Conservation (phyloP, 306 rosid genomes). For the Lithocarpus polystachyus region DNA sequence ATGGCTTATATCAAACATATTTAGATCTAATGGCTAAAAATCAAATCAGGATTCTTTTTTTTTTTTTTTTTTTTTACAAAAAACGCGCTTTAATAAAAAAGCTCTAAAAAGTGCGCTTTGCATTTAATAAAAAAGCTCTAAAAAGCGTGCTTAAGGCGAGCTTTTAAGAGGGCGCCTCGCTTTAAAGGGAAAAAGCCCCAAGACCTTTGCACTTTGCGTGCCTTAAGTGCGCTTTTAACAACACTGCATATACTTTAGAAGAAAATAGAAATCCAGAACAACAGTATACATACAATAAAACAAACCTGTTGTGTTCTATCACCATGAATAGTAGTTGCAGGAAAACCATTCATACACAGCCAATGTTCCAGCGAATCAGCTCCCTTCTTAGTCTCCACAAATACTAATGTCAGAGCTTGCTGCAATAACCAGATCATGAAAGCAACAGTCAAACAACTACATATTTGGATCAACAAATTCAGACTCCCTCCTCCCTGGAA, state of each 20-base stretch:
- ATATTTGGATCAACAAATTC: not conserved
- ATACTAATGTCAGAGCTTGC: slow-evolving; percentile 94
- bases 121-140: too few relatives aligned
- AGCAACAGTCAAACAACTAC: not conserved
- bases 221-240: not conserved
- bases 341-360: slow-evolving; percentile 73
- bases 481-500: not conserved
- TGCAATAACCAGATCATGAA: slow-evolving; percentile 32
- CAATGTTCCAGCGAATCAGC: slow-evolving; percentile 94
- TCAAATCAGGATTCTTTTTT: too few relatives aligned
- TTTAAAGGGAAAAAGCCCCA: too few relatives aligned
- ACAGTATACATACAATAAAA: slow-evolving; percentile 6
- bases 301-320: slow-evolving; percentile 96
- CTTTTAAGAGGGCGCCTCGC: too few relatives aligned
- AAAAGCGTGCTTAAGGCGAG: too few relatives aligned
- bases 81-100: too few relatives aligned
- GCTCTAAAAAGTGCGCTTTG: too few relatives aligned
- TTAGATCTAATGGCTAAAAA: too few relatives aligned
- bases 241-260: not conserved
- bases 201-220: too few relatives aligned
- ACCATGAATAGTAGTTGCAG: slow-evolving; percentile 98
- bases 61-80: too few relatives aligned
- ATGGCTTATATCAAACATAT: too few relatives aligned
- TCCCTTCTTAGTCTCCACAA: slow-evolving; percentile 99
- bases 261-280: not conserved